Evolutionary conservation across 345 rosid species (phyloP).

Genomic region (Hevea brasiliensis): DNA sequence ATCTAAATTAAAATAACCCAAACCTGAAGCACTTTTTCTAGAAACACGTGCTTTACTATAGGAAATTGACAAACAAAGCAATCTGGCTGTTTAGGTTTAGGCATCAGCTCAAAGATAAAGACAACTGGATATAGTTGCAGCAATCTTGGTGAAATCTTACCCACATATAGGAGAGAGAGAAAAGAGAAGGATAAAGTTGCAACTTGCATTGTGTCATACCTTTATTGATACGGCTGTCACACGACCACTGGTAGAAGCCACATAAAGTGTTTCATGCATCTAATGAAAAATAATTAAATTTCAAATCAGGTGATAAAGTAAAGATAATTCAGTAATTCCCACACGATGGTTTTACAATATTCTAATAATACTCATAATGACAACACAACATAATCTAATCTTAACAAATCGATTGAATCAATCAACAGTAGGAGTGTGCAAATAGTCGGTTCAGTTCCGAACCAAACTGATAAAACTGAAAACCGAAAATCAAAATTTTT

Average conservation of each 20-base stretch:
- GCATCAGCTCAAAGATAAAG: neutral
- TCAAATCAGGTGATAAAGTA: conserved; percentile 16
- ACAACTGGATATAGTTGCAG: neutral
- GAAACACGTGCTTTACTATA: neutral
- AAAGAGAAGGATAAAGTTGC: neutral
- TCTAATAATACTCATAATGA: neutral
- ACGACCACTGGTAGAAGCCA: conserved; percentile 83
- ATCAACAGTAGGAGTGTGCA: neutral
- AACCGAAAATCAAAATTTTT: too few species aligned
- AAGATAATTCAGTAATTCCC: conserved; percentile 12
- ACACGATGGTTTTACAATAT: neutral
- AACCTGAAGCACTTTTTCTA: neutral
- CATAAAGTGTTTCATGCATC: conserved; percentile 54
- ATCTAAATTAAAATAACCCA: neutral
- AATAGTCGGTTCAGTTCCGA: too few species aligned
- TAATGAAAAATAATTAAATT: conserved; percentile 29
- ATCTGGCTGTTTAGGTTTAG: neutral
- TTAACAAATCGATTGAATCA: neutral
- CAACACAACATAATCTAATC: neutral
- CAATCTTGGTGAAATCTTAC: neutral
- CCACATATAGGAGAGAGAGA: neutral
- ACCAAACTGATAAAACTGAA: too few species aligned
- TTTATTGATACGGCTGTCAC: conserved; percentile 71
- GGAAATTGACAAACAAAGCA: neutral
- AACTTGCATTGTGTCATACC: conserved; percentile 37